Conservation (phyloP, 179 eudicot genomes). For the Vitellaria paradoxa region DNA sequence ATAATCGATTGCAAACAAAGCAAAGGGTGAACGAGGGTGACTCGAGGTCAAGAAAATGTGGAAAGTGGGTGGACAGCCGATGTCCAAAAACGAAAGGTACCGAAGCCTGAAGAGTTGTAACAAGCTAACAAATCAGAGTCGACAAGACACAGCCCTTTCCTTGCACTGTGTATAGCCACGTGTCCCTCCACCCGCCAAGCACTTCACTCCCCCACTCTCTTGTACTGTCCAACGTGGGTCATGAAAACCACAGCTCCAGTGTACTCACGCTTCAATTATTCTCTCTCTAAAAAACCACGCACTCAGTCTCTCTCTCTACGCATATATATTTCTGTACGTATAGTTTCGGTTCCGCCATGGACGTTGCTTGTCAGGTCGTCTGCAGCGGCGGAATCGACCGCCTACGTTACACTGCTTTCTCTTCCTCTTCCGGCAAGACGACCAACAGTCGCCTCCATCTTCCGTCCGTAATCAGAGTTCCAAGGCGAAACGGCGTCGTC, state of each 20-base stretch:
- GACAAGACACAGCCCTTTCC: background rate
- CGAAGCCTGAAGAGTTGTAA: no score
- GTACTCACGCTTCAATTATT: background rate
- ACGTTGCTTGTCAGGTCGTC: constrained; percentile 45
- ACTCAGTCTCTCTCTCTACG: background rate
- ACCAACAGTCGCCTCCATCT: constrained; percentile 1
- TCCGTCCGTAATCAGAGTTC: constrained; percentile 10
- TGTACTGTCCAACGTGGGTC: background rate
- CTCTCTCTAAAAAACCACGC: background rate
- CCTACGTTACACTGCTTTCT: constrained; percentile 19
- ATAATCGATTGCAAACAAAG: no score
- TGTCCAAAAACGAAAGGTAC: no score
- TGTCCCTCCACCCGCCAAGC: constrained; percentile 17
- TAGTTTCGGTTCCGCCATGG: constrained; percentile 31
- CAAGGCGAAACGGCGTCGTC: constrained; percentile 26
- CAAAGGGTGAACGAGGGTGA: no score
- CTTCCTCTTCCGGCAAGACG: background rate
- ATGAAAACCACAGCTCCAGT: background rate
- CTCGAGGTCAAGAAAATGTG: no score
- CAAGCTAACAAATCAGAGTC: background rate
- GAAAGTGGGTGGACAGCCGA: no score
- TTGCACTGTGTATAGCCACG: constrained; percentile 24
- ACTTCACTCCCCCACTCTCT: background rate
- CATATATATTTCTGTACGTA: background rate
- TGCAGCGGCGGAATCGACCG: constrained; percentile 35